Base-by-base conservation (phyloP, 75 land plant species). In the Pinus taeda region DNA sequence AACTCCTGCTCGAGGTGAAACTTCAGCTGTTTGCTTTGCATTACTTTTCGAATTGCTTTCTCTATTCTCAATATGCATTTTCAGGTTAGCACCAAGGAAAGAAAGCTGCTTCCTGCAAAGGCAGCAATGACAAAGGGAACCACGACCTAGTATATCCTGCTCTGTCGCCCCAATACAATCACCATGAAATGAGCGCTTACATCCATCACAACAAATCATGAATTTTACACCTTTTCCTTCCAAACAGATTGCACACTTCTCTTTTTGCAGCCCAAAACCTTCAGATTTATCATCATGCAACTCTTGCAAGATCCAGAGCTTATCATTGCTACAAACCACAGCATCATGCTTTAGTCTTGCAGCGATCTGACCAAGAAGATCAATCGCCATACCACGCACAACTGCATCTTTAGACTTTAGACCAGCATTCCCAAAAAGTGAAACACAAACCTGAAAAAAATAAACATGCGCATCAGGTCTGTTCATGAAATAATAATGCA, bases 331-430 rank as follows among this genome's bases (percentile, higher is more conserved):
- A 78, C 83, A 91, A 60, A 77, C 71, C 3, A 85, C 88, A 57
- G 98, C 82, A 81, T 97, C 98, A 74, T 86, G 89, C 78, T 97
- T 97, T 73, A 97, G 74, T 57, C 95, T 94, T 67, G 99, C 93
- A 77, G 99, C 99, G 74, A 97, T 88, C 59, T 87, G 85, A 26
- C 99, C 99, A 74, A 97, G 96, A 77, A 97, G 83, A 56, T 97
- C 99, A 83, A 97, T 90, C 67, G 98, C 94, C 81, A 83, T 84
- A 55, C 92, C 85, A 26, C 98, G 95, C 20, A 88, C 84, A 69
- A 86, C 80, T 21, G 88, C 86, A 83, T 97, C 99, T 76, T 95
- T 97, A 29, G 94, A 87, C 84, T 90, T 97, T 72, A 87, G 76
- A 15, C 98, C 99, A 75, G 90, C 90, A 84, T 91, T 89, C 53